Percentiles rank a stretch among this genome's conserved stretches.
These are phyloP conservation scores for Xylaria sp. DNA, from an alignment of 2,329 filamentous ascomycete genomes.

Conservation along the genomic window DNA sequence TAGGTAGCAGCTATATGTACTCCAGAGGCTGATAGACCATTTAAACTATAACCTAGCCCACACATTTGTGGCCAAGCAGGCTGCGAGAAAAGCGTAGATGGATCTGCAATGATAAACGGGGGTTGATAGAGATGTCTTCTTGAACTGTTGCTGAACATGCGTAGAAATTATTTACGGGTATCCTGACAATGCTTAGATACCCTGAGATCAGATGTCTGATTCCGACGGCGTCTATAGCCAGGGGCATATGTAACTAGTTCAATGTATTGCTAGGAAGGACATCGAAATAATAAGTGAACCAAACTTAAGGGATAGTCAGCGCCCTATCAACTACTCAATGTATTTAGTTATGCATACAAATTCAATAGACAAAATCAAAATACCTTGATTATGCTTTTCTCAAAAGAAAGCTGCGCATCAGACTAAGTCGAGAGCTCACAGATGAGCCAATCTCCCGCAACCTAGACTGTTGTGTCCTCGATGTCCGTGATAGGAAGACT, in stretches of 20 bases:
- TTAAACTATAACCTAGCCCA: neutral
- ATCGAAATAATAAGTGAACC: neutral
- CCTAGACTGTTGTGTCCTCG: conserved; percentile 6
- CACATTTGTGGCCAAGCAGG: neutral
- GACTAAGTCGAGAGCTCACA: conserved; percentile 27
- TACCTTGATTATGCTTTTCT: conserved; percentile 32
- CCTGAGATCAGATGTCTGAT: neutral
- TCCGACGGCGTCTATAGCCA: neutral
- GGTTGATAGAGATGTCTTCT: neutral
- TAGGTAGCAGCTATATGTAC: neutral
- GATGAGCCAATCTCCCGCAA: conserved; percentile 22
- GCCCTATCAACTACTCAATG: neutral
- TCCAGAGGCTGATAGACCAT: neutral
- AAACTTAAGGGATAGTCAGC: neutral
- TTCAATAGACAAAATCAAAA: neutral
- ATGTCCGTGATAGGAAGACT: conserved; percentile 42
- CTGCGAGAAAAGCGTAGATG: neutral
- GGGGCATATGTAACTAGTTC: too few species aligned
- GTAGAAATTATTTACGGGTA: neutral
- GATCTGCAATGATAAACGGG: neutral
- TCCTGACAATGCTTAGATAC: neutral
- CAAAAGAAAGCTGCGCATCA: conserved; percentile 34
- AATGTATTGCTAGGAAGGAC: neutral
- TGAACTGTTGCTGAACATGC: neutral
- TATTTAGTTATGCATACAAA: conserved; percentile 1